These are phyloP conservation scores for Chaetomium cochliodes DNA, from an alignment of 495 filamentous ascomycete genomes.

Conservation along the genomic window DNA sequence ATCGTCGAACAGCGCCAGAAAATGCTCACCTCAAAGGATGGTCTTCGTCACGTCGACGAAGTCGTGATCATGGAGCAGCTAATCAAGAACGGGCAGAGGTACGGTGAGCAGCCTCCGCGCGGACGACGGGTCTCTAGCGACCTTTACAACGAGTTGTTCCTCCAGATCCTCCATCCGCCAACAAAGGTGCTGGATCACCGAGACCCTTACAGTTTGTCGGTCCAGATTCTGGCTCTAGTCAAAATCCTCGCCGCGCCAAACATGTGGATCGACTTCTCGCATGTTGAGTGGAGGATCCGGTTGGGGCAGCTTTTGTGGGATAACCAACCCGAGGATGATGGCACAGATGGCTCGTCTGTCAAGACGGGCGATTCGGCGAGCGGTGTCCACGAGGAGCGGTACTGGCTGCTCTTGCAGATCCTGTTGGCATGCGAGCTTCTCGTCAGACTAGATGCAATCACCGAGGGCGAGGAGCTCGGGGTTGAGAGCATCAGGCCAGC, in stretches of 20 bases:
- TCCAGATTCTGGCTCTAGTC: slow-evolving; percentile 58
- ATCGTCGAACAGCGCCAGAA: slow-evolving; percentile 50
- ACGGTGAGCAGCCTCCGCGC: slow-evolving; percentile 41
- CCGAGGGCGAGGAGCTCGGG: slow-evolving; percentile 55
- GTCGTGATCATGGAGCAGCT: slow-evolving; percentile 52
- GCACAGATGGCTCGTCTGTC: slow-evolving; percentile 46
- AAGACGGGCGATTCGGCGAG: slow-evolving; percentile 42
- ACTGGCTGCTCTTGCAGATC: slow-evolving; percentile 79
- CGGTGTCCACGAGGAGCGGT: slow-evolving; percentile 56
- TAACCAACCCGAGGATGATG: slow-evolving; percentile 52
- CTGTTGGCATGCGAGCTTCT: slow-evolving; percentile 74
- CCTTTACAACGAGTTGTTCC: slow-evolving; percentile 61
- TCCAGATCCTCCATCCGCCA: slow-evolving; percentile 57
- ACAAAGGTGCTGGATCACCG: slow-evolving; percentile 55
- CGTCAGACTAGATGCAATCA: slow-evolving; percentile 69
- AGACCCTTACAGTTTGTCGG: slow-evolving; percentile 58
- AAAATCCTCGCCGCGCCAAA: slow-evolving; percentile 54
- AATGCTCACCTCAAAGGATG: slow-evolving; percentile 50
- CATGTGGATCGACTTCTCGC: slow-evolving; percentile 75
- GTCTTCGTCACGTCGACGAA: slow-evolving; percentile 54
- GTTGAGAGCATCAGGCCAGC: slow-evolving; percentile 51
- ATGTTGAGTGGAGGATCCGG: slow-evolving; percentile 75
- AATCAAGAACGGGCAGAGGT: slow-evolving; percentile 48
- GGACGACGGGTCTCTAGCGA: slow-evolving; percentile 44
- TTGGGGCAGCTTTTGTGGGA: slow-evolving; percentile 83